Base-by-base conservation (phyloP, 176 grass and related monocot genomes). In the Oryza nivara region DNA sequence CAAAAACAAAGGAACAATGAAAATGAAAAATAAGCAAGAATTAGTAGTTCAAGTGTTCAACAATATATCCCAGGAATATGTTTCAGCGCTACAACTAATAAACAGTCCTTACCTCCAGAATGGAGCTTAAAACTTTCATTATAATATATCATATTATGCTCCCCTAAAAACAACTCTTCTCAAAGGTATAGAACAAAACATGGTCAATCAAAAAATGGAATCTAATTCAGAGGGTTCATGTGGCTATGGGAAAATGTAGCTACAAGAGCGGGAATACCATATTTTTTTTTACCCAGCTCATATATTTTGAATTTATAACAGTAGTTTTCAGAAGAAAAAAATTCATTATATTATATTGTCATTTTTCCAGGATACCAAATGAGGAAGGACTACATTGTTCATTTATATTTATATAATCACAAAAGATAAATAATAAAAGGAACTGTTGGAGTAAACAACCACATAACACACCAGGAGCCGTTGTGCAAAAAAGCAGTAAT, bases 1-100 rank as follows among this genome's bases (percentile, higher is more conserved):
- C 25, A 84, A 82, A 45, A 83, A 84, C 30, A 86, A 84, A 83
- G 82, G 83, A 84, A 90, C 2, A 92, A 32, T 65, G 30, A 80
- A 34, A 46, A 84, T 43, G 41, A 1, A 80, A 76, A 43, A 36
- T 36, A 36, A 74, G 65, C 17, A 48, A 36, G 54, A 67, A 60
- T 66, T 19, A 85, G 14, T 60, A 76, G 26, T 84, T 36, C 3
- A 5, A 36, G 35, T 36, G 35, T 36, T 75, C 25, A 34, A 70
- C 12, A 66, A 34, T 47, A 68, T 61, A 74, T 78, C 40, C 45
- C 1, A 74, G 73, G 40, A 58, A 70, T 80, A 69, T 34, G 36
- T 69, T 38, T 56, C 12, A 14, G 22, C 5, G 46, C 23, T 40
- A 81, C 20, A 81, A 70, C 32, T 35, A 20, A 56, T 38, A 56